phyloP scores from a whole-genome alignment of 345 rosid species.

The Eucalyptus sideroxylon region DNA sequence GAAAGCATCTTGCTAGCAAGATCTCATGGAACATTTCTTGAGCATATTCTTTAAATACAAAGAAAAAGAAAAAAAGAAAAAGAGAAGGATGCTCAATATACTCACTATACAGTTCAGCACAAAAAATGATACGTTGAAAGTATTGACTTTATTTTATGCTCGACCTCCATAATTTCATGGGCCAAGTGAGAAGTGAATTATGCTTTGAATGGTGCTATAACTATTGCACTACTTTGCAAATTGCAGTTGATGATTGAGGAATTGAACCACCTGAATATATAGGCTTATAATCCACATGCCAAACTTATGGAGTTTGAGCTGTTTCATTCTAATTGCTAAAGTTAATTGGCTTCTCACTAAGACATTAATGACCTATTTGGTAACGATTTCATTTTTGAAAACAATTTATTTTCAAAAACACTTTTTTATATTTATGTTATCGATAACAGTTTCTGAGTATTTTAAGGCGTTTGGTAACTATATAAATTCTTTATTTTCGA shows the following conservation, averaged over 20 bases:
- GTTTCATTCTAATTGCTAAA: neutral
- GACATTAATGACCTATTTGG: accelerated
- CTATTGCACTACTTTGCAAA: neutral
- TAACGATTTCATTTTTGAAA: accelerated
- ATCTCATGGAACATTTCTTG: neutral
- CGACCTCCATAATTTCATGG: neutral
- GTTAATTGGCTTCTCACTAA: neutral
- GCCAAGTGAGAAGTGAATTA: neutral
- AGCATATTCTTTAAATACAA: neutral
- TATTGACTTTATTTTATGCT: neutral
- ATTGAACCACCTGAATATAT: neutral
- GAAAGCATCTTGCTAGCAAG: neutral
- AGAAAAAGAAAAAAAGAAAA: accelerated
- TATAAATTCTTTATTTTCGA: accelerated
- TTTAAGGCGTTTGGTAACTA: no score
- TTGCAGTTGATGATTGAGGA: neutral
- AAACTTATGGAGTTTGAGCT: neutral
- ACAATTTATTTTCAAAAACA: accelerated
- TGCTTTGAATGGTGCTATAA: neutral
- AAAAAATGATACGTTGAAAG: neutral
- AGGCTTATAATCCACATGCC: neutral
- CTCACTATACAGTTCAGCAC: neutral
- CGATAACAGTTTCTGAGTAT: accelerated
- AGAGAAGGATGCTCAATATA: neutral
- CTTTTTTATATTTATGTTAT: accelerated